phyloP scores from a whole-genome alignment of 495 filamentous ascomycete species.

The Geopyxis carbonaria region DNA sequence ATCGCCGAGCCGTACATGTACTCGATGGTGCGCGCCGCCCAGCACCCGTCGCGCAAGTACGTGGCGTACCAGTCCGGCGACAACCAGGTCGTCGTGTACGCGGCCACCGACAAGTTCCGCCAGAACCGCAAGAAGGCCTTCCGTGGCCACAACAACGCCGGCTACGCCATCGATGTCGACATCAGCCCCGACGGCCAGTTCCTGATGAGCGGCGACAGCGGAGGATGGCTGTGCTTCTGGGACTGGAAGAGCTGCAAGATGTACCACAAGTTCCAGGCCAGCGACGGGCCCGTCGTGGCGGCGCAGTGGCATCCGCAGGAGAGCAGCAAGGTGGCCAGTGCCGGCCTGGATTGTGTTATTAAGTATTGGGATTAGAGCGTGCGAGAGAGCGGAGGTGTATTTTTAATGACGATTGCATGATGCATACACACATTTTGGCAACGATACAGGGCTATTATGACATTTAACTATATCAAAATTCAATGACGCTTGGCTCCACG shows the following conservation, averaged over 20 bases:
- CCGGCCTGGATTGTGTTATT: conserved; percentile 72
- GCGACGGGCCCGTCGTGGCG: conserved; percentile 60
- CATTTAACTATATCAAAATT: too few relatives aligned
- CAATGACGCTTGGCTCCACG: too few relatives aligned
- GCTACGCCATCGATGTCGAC: conserved; percentile 77
- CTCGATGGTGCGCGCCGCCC: conserved; percentile 58
- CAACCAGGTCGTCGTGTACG: conserved; percentile 95
- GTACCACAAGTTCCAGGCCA: conserved; percentile 83
- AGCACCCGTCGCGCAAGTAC: conserved; percentile 80
- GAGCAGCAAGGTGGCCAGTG: conserved; percentile 81
- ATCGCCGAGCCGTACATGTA: conserved; percentile 97
- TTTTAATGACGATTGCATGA: too few relatives aligned
- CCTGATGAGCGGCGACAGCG: conserved; percentile 64
- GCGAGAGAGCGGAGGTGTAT: too few relatives aligned
- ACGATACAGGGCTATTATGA: too few relatives aligned
- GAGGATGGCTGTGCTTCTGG: conserved; percentile 87
- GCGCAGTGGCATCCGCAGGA: conserved; percentile 91
- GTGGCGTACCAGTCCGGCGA: conserved; percentile 82
- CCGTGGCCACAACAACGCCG: conserved; percentile 86
- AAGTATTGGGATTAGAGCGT: conserved; percentile 80
- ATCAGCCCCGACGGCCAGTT: conserved; percentile 85
- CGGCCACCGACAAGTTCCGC: conserved; percentile 79
- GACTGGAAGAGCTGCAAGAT: conserved; percentile 98
- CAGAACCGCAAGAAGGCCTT: conserved; percentile 95
- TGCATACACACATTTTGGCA: too few relatives aligned